Conservation (phyloP, 140 eudicot species). For the Bidens hawaiensis region DNA sequence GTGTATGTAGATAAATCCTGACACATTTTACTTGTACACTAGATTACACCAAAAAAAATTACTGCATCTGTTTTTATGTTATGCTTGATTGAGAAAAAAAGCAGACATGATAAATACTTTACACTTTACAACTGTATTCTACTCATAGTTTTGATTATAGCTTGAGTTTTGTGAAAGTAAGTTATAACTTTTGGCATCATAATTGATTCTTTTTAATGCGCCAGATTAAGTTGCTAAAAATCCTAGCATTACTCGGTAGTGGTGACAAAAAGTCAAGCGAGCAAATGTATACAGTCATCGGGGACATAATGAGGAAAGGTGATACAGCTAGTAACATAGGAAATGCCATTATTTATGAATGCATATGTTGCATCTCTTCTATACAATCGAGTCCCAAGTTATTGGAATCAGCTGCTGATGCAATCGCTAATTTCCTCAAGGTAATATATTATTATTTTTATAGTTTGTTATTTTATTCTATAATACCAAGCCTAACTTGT, state of each 20-base stretch:
- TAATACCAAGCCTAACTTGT: constrained; percentile 10
- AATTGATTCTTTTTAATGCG: constrained; percentile 11
- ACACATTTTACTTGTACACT: not conserved
- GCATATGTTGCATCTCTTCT: constrained; percentile 87
- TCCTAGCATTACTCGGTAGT: constrained; percentile 72
- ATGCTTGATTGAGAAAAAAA: no score
- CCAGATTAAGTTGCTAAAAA: constrained; percentile 94
- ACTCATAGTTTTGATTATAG: no score
- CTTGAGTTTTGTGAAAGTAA: not conserved
- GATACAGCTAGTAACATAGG: constrained; percentile 89
- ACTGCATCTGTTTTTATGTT: no score
- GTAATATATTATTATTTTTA: no score
- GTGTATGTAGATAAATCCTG: not conserved
- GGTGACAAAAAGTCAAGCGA: constrained; percentile 96
- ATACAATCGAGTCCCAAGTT: constrained; percentile 76
- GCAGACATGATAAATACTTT: no score
- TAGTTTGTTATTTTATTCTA: no score
- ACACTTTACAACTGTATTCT: no score
- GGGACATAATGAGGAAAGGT: constrained; percentile 90
- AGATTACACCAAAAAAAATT: not conserved
- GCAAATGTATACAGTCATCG: constrained; percentile 88
- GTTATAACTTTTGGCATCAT: not conserved
- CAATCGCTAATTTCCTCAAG: constrained; percentile 85
- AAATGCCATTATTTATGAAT: constrained; percentile 90
- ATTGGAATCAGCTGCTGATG: constrained; percentile 90